Evolutionary conservation across 176 grass and related monocot genomes (phyloP), one percentile per base, ranked within the genome.

Genomic region (Dactylis glomerata): DNA sequence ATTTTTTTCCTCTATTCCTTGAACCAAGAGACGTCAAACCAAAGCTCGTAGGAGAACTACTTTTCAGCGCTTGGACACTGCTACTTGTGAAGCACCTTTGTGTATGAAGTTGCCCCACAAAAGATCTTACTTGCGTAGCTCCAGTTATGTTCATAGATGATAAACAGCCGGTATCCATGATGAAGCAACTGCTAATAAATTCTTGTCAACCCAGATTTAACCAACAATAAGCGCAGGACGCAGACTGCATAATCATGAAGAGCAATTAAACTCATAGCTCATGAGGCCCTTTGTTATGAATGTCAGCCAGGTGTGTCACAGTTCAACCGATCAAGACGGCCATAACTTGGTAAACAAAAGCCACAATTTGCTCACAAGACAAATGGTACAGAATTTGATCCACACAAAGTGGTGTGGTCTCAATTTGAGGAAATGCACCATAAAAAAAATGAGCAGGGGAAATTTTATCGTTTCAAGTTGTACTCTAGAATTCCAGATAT

Each of bases 101-200:
- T 20, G 78, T 68, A 81, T 47, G 76, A 87, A 78, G 81, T 30
- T 76, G 54, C 8, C 76, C 82, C 30, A 5, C 58, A 74, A 75
- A 87, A 54, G 81, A 64, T 75, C 86, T 89, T 63, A 73, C 68
- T 59, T 90, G 91, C n/a, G 77, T 80, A 45, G 73, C 73, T 75
- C 91, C 88, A 83, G 80, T 87, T 55, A 95, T 84, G 79, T 87
- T 92, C 81, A 93, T 59, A 68, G 96, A 84, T 54, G 87, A 90
- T 15, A 94, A 59, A 22, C 68, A 94, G 62, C 87, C 73, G 44
- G 89, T 82, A 62, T 92, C 88, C 96, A 98, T 98, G 19, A 17
- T 52, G 44, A 86, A 78, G 10, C 77, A 31, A 9, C 56, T 11
- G 6, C 44, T 59, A 28, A 22, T 36, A 68, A 15, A 71, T 64